Conservation (phyloP, 2,329 filamentous ascomycete genomes). For the Alternaria atra region DNA sequence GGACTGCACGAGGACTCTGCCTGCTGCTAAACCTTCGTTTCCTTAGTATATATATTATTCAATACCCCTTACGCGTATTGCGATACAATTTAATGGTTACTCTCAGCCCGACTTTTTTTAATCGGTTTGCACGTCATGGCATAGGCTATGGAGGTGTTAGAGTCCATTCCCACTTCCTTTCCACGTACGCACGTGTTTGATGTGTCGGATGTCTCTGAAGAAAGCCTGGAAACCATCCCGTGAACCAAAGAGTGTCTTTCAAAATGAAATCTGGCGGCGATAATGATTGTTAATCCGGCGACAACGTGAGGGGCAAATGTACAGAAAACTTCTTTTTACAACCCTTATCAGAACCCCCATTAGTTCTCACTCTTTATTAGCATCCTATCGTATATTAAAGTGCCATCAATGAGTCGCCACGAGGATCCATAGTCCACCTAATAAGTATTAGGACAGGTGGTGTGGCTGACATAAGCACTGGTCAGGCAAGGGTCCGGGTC, state of each 20-base stretch:
- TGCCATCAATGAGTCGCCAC: not conserved
- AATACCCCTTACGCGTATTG: not conserved
- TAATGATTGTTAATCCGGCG: not conserved
- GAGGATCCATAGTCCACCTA: slow-evolving; percentile 5
- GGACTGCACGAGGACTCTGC: slow-evolving; percentile 44
- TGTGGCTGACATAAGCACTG: slow-evolving; percentile 8
- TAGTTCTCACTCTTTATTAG: not conserved
- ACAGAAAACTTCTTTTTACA: too few relatives aligned
- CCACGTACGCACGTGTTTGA: not conserved
- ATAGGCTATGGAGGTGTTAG: not conserved
- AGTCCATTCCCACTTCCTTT: not conserved
- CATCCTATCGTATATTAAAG: not conserved
- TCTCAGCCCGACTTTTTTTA: not conserved
- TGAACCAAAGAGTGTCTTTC: too few relatives aligned
- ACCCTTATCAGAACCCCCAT: not conserved
- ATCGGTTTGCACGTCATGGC: not conserved
- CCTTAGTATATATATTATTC: slow-evolving; percentile 7
- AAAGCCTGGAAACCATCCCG: too few relatives aligned
- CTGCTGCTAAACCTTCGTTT: slow-evolving; percentile 20
- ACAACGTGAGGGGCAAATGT: not conserved
- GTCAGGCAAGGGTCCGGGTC: slow-evolving; percentile 13
- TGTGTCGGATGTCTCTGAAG: not conserved
- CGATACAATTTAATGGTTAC: not conserved
- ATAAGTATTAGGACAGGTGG: not conserved
- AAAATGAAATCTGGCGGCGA: not conserved